Evolutionary conservation across 176 grass and related monocot species (phyloP), one percentile per base, ranked within the genome.

Genomic region (Aegilops sharonensis): DNA sequence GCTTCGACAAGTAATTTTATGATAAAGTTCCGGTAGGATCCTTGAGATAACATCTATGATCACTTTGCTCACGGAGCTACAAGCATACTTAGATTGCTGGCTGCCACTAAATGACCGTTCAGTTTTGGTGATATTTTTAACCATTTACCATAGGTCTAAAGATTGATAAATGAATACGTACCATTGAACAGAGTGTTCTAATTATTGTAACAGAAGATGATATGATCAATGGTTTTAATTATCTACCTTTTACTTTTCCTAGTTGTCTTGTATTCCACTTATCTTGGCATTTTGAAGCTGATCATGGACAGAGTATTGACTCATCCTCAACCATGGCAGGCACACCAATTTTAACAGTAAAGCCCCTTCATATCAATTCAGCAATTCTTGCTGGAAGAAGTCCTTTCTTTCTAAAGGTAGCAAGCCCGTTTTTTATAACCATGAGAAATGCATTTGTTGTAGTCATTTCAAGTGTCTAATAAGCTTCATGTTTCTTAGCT

Each of bases 321-420:
- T 42, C 59, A 42, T 89, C 74, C 70, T 94, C 84, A 88, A 85
- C 50, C 12, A 83, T 86, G 81, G 86, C 81, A 13, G 71, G 76
- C 30, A 83, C 93, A 10, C 62, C 79, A 8, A 75, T 92, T 81
- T 78, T 91, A 27, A 80, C 86, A 79, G 91, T 94, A 64, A 98
- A 88, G 63, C 72, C 87, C 6, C 89, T 95, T 72, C 89, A 98
- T 83, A 95, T 98, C 67, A 98, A 93, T 83, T 98, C 95, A 1
- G 95, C 95, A 1, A 98, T 95, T 92, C 90, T 98, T 75, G 95
- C 95, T 66, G 93, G 86, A 21, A 93, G 94, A 89, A 98, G 95
- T 83, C 91, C 93, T 87, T 98, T 98, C 84, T 98, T 98, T 89
- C 93, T 86, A 64, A 98, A 98, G 95, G 95, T 95, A 91, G n/a